Evolutionary conservation across 257 asterid genomes (phyloP).

Genomic region (Forsythia viridissima): DNA sequence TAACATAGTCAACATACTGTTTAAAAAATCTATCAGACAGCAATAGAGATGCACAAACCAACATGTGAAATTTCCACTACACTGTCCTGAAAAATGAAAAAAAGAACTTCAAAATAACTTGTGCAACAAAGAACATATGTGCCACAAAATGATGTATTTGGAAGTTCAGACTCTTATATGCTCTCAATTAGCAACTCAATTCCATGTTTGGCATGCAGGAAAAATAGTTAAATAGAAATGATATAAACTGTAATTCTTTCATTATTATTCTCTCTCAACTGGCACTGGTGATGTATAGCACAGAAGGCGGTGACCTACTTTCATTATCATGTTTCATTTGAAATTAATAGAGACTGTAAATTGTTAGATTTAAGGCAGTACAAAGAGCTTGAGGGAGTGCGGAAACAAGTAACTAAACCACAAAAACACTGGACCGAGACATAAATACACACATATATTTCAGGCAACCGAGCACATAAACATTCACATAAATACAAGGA

Average conservation of each 20-base stretch:
- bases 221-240: background rate
- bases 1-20: too few relatives aligned
- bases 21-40: too few relatives aligned
- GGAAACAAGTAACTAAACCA: background rate
- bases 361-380: background rate
- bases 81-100: too few relatives aligned
- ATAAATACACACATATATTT: background rate
- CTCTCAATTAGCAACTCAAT: too few relatives aligned
- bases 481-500: background rate
- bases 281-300: background rate
- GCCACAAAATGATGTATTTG: background rate
- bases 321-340: background rate
- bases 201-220: background rate
- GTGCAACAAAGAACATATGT: background rate
- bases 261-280: background rate
- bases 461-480: background rate
- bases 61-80: too few relatives aligned
- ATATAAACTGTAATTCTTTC: background rate
- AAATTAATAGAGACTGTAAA: background rate
- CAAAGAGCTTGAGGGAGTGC: background rate
- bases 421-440: background rate
- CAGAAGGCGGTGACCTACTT: background rate
- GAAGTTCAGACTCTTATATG: background rate
- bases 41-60: too few relatives aligned
- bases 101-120: too few relatives aligned